Evolutionary conservation across 2,329 filamentous ascomycete genomes (phyloP), one percentile per base, ranked within the genome.

Genomic region (Cladosporium sp.): DNA sequence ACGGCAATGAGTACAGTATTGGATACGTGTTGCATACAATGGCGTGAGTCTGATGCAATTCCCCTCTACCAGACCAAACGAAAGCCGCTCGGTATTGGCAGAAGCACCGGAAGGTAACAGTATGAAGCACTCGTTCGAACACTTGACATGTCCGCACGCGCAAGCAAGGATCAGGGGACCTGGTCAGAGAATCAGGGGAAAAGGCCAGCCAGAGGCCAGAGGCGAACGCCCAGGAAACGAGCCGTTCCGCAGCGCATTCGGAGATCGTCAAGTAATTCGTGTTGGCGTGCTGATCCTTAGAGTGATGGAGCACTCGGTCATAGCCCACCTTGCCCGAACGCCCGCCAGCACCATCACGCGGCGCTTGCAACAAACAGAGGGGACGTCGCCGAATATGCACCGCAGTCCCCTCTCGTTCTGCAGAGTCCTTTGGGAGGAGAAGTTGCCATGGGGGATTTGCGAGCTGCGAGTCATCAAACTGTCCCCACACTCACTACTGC

Each of bases 161-260:
- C 14, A 33, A 18, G 49, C 61, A 55, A 37, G 61, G 61, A 56
- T 56, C 61, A 63, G 61, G 61, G 61, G 61, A 14, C 33, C 50
- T 26, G 7, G 61, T 63, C 61, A 63, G 61, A 52, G 49, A 52
- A 44, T 63, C 61, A 63, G 61, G 61, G 50, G 61, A 44, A 33
- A 53, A 16, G 23, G 37, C 31, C 50, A 56, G 29, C 37, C 26
- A 40, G 57, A 60, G 57, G 31, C 57, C 57, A 28, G 26, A 60
- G 57, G 46, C 35, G 58, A 23, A n/a, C n/a, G 29, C 28, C 44
- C 31, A n/a, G 26, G 55, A 33, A 21, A 11, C 59, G 59, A 59
- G 56, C 56, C 56, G 56, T 28, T 44, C 56, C 59, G 35, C 59
- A 46, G 52, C 26, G 29, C 33, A 52, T 52, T 53, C 14, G 23